Base-by-base conservation (phyloP, 1,284 basidiomycete genomes). In the Taiwanofungus camphoratus region DNA sequence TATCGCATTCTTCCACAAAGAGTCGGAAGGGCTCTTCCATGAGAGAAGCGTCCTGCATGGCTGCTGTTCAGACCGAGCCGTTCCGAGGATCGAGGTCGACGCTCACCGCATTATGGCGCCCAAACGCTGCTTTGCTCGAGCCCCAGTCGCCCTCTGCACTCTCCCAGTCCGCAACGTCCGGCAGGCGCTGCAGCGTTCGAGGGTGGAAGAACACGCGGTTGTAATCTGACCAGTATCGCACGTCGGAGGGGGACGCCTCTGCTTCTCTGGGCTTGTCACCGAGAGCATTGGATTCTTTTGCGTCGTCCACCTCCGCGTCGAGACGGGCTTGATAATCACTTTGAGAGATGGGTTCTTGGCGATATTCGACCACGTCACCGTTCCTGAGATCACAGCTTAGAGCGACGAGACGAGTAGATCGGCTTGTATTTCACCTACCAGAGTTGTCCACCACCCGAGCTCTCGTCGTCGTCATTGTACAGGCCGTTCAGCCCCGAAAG, bases 211-310 rank as follows among this genome's bases (percentile, higher is more conserved):
- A 81, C 18, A 87, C 72, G 22, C 82, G 79, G 52, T 69, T 83
- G 53, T 78, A 87, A 62, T 90, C 87, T 3, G 87, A 86, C 87
- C 87, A 90, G 56, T 74, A 87, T 50, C 78, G 71, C 46, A 84
- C 63, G n/a, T 70, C 58, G 8, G 53, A 47, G 7, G 52, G 26
- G 26, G n/a, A 8, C 9, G n/a, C 26, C 26, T 21, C 19, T 11
- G 22, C 26, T 13, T 50, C 42, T n/a, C n/a, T n/a, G n/a, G n/a
- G n/a, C n/a, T n/a, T n/a, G 1, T 45, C 51, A 39, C 52, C 36
- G 19, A 41, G 23, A 8, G 52, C 41, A 32, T 52, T 43, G 30
- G 51, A 46, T 23, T 57, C 54, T 34, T 52, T 50, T 22, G 55
- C 55, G n/a, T 50, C 51, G 22, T 38, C 42, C 24, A 49, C 38